Evolutionary conservation across 2,329 filamentous ascomycete species (phyloP), one percentile per base, ranked within the genome.

Genomic region (Diplodia seriata): DNA sequence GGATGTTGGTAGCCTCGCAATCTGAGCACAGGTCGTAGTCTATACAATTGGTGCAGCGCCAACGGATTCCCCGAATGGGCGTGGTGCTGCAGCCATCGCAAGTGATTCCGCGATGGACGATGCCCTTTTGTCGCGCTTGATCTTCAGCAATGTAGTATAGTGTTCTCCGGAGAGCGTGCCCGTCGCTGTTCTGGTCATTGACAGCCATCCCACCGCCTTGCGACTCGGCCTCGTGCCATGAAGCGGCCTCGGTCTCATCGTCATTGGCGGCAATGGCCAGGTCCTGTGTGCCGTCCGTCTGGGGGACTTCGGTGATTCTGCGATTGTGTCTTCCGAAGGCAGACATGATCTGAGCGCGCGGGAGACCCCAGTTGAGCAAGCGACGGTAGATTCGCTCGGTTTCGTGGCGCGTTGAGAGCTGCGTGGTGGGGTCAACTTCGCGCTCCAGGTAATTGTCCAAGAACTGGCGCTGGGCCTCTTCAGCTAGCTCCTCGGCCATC

Each of bases 11-110:
- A 18, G 86, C 83, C 80, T 99, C 94, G 80, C 95, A 99, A 8
- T 90, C 90, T 76, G 97, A 93, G 82, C 95, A 99, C 2, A 99
- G 87, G 76, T 99, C 95, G 76, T 93, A 98, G 79, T 99, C 94
- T 71, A 92, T 89, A 77, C 95, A 99, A 81, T 99, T 98, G 73
- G 93, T 90, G 79, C 95, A 99, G 69, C 94, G 91, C 81, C 97
- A 99, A 68, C 95, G 88, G 69, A 97, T 91, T 18, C 95, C 95
- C 64, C 92, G 90, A 70, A 99, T 98, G 14, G 95, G 94, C 61
- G 92, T 89, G 74, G 91, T 89, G 67, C 91, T 91, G 74, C 95
- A 99, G 61, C 89, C 89, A 77, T 98, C 97, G 77, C 95, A 99
- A 47, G 90, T 91, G 69, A 97, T 96, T 14, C 95, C 94, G 14